Evolutionary conservation across 1,284 basidiomycete species (phyloP), one percentile per base, ranked within the genome.

Genomic region (Apiotrichum gracile): DNA sequence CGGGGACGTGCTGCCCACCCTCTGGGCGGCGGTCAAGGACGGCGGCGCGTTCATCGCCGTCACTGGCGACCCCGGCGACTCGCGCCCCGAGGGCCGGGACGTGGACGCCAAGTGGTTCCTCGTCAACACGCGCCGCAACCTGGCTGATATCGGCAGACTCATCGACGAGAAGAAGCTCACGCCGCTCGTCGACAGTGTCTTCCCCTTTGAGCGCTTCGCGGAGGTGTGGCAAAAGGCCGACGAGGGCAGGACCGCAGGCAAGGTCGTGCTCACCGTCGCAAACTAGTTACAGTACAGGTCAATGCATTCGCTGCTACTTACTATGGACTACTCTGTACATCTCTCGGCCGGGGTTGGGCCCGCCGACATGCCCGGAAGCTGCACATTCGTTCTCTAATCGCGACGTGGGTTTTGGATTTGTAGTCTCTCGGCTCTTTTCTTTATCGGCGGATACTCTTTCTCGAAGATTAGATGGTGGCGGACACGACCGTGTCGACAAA

Each of bases 221-320:
- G 44, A 22, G 22, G 55, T 51, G 27, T 57, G 17, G 13, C 44
- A 51, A 8, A 47, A 45, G 45, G 45, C 44, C 14, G 51, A 57
- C 41, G 24, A 27, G 9, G 55, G 51, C 2, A 37, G 24, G n/a
- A 47, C 55, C 5, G 25, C 1, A 1, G 55, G 55, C 31, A 57
- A 57, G 55, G 49, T 57, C 17, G 51, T 57, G 6, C 44, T 57
- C 21, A 52, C 51, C 3, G 43, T 57, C 4, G 31, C n/a, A n/a
- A n/a, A n/a, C n/a, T n/a, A n/a, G n/a, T n/a, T n/a, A n/a, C n/a
- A n/a, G n/a, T n/a, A n/a, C n/a, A n/a, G n/a, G n/a, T n/a, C n/a
- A n/a, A n/a, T n/a, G n/a, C n/a, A n/a, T n/a, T n/a, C n/a, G n/a
- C n/a, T n/a, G n/a, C n/a, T n/a, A n/a, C n/a, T n/a, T n/a, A n/a